Conservation (phyloP, 2,329 filamentous ascomycete species). For the Sodiomyces alkalinus region DNA sequence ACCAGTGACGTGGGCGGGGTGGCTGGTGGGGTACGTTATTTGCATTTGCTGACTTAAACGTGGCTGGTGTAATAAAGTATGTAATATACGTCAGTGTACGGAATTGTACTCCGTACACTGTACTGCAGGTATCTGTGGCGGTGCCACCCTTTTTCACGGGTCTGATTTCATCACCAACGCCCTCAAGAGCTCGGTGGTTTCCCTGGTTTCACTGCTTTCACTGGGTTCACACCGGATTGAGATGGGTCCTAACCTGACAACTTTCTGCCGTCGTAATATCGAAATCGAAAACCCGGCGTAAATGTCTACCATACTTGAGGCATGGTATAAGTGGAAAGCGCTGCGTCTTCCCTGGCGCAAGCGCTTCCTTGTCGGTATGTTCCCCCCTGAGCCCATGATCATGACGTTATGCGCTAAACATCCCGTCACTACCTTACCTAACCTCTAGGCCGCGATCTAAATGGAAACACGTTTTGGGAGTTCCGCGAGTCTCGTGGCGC, state of each 20-base stretch:
- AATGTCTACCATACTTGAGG: slow-evolving; percentile 9
- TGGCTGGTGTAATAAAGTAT: slow-evolving; percentile 8
- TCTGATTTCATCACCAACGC: slow-evolving; percentile 10
- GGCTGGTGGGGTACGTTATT: slow-evolving; percentile 7
- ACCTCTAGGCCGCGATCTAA: slow-evolving; percentile 44
- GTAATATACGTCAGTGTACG: too few relatives aligned
- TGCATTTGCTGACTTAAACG: slow-evolving; percentile 1
- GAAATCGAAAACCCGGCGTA: not conserved
- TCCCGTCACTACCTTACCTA: too few relatives aligned
- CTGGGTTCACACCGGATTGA: too few relatives aligned
- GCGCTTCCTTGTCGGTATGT: slow-evolving; percentile 43
- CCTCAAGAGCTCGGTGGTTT: not conserved
- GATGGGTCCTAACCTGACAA: slow-evolving; percentile 3
- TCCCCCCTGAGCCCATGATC: too few relatives aligned
- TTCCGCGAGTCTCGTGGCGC: slow-evolving; percentile 36
- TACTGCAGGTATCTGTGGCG: slow-evolving; percentile 7
- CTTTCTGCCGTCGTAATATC: not conserved
- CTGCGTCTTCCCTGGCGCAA: slow-evolving; percentile 49
- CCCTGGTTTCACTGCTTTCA: too few relatives aligned
- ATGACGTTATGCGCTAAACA: too few relatives aligned
- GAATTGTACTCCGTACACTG: too few relatives aligned
- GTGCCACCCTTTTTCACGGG: slow-evolving; percentile 6
- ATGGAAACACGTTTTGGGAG: slow-evolving; percentile 56
- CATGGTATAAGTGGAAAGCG: slow-evolving; percentile 48
- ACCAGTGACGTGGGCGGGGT: slow-evolving; percentile 9